Evolutionary conservation across 1,139 yeast species (phyloP), one percentile per base, ranked within the genome.

Genomic region (Hemisphaericaspora xylanilytica): DNA sequence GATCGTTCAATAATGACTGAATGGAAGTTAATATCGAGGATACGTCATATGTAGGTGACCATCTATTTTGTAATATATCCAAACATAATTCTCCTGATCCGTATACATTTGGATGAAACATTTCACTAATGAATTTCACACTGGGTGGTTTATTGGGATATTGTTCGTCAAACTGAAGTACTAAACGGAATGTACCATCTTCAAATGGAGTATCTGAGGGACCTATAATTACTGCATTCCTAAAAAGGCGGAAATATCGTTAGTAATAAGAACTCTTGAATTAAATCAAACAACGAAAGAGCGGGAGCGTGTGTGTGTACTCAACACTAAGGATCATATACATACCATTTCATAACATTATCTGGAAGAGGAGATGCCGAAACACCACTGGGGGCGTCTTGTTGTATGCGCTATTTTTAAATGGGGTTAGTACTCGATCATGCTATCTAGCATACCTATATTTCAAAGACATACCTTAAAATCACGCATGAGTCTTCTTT

Each of bases 41-140:
- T 30, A 92, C 99, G 57, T 94, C 98, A 58, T 92, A 94, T 0
- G 98, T 94, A 12, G 99, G 99, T 16, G 96, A 85, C 99, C 99
- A 92, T 57, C 97, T 75, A 66, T 92, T 94, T 58, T 92, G 98
- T 49, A 92, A 71, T 50, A 92, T 92, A 65, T 94, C 99, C 48
- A 92, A 75, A 67, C 99, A 92, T 48, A 92, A 78, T 56, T 92
- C 98, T 25, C 99, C 98, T 34, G 83, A 78, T 16, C 96, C 96
- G 58, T 92, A 92, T 6, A 92, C 97, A 58, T 92, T 92, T 6
- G 98, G 99, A 59, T 92, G 99, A 62, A 94, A 92, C 96, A 92
- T 92, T 53, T 87, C 94, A 47, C 94, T 82, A 35, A 90, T 71
- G 59, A 92, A 92, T 57, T 87, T 85, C 36, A 94, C 98, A 38